Base-by-base conservation (phyloP, 345 rosid genomes). In the Heritiera littoralis region DNA sequence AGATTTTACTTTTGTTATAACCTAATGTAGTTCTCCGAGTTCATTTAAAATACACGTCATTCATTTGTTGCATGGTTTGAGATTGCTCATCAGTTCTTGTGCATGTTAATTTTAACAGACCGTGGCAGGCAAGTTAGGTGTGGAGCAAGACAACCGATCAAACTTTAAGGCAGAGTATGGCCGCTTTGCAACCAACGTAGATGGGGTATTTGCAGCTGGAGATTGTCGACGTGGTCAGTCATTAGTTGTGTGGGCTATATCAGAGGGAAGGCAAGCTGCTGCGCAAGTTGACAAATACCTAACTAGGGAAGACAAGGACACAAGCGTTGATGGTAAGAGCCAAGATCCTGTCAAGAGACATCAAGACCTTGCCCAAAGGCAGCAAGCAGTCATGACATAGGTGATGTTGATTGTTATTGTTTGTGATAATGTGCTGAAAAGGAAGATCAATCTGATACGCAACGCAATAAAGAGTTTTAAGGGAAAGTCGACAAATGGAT, bases 151-250 rank as follows among this genome's bases (percentile, higher is more conserved):
- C 85, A 88, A 86, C 49, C 76, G 98, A 51, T 97, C 98, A 3
- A 97, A 93, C 90, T 91, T 92, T 40, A 94, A 94, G 86, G 99
- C 99, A 0, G 98, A 94, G n/a, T 94, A 94, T 59, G 98, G 96
- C 17, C 90, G 93, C 48, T 94, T 94, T 67, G 82, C 96, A 0
- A 94, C 99, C 51, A 94, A 46, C 10, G 90, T 90, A 28, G 98
- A 94, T 41, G 98, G 99, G 7, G 88, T 94, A 0, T 97, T 97
- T 78, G 99, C 98, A n/a, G 99, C 99, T 3, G 99, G 98, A 69
- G 99, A 97, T 79, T 97, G 99, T 80, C 83, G 99, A 48, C 89
- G 99, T 0, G 99, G 98, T 18, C 99, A 97, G 85, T 94, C 99
- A 35, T 86, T 97, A 41, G 99, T 97, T 69, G 99, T 97, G 0